Conservation (phyloP, 176 grass and related monocot genomes). For the Carex littledalei region DNA sequence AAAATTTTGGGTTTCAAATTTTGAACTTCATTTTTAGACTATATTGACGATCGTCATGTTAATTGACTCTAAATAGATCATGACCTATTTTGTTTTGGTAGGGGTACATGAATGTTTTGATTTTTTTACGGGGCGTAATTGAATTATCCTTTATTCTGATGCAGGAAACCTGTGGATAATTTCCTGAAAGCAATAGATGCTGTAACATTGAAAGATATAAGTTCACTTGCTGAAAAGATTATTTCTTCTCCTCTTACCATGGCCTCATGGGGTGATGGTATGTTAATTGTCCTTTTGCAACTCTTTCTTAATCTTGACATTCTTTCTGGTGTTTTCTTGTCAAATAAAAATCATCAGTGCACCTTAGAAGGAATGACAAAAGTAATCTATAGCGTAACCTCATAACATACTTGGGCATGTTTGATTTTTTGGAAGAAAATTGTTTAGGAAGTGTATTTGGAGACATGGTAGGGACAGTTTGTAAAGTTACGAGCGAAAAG, state of each 20-base stretch:
- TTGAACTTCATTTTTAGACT: not conserved
- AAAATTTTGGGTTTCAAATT: not conserved
- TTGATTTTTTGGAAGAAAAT: not conserved
- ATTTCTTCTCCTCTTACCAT: slow-evolving; percentile 80
- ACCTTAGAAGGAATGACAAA: not conserved
- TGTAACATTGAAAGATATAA: slow-evolving; percentile 76
- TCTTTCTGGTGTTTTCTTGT: not conserved
- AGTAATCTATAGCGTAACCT: too few species aligned
- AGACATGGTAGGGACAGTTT: not conserved
- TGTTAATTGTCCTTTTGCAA: slow-evolving; percentile 18
- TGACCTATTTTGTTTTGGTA: not conserved
- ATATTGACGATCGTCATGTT: not conserved
- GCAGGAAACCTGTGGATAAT: slow-evolving; percentile 79
- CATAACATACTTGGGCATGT: not conserved
- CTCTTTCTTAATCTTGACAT: not conserved
- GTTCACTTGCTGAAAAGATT: slow-evolving; percentile 64
- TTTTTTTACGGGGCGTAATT: not conserved
- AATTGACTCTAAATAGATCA: not conserved
- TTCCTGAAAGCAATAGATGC: slow-evolving; percentile 67
- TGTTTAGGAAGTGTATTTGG: not conserved
- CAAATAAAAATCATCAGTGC: not conserved
- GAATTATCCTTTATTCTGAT: slow-evolving; percentile 5
- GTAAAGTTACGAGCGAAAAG: not conserved
- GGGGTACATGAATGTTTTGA: not conserved
- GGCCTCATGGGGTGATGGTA: slow-evolving; percentile 85